Base-by-base conservation (phyloP, 2,329 filamentous ascomycete species). In the Dothideomycetes sp. region DNA sequence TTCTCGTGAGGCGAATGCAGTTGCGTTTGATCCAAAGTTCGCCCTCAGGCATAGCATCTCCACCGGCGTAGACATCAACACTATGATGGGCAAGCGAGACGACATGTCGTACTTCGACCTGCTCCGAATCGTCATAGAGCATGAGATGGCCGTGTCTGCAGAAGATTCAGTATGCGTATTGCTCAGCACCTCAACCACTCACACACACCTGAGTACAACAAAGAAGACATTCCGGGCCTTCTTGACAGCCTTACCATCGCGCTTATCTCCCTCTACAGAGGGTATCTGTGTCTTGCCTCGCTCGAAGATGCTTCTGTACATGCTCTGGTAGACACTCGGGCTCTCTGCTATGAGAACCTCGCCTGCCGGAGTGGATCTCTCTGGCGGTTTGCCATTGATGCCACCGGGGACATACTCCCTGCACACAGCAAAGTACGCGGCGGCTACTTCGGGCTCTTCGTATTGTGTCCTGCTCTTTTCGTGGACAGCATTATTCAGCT, bases 21-120 rank as follows among this genome's bases (percentile, higher is more conserved):
- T 94, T 94, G 47, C 88, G 74, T 65, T 95, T 96, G 64, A 96
- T 91, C 67, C 85, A 98, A 4, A 98, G 69, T 63, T 98, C 91
- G 43, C 87, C 87, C 60, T 98, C 91, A 0, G 83, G 84, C 18
- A 89, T 88, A 5, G 64, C 56, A 39, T 68, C 49, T 16, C 45
- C 47, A 19, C 87, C 89, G 5, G 81, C 84, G 61, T 88, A 91
- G 54, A 96, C 77, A 52, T 80, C 83, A 43, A 96, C 75, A 46
- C 81, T 74, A 63, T 96, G 86, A 53, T 94, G 83, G 23, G 85
- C 82, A 8, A 98, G 73, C 0, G 88, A 94, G 43, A 98, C 85
- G 41, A 98, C 91, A 64, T 96, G 87, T 48, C 89, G 82, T 12
- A 98, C 91, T 63, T 98, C 91, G 51, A 95, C 73, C 61, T 96